These are phyloP conservation scores for Gracilaria caudata DNA, from an alignment of 23 red algal species.

Conservation along the genomic window DNA sequence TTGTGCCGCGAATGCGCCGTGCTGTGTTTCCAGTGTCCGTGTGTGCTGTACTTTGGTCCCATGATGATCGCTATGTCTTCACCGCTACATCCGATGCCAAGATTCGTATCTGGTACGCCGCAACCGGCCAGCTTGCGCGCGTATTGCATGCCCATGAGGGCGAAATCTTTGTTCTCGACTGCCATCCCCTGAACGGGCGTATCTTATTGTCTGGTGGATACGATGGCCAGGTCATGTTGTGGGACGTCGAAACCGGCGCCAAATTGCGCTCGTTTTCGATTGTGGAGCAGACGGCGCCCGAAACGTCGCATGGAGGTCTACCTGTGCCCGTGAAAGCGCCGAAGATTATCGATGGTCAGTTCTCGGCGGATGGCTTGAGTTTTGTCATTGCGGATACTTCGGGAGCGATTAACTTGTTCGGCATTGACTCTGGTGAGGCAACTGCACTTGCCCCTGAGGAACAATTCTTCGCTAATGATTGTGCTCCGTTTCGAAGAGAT, in stretches of 20 bases:
- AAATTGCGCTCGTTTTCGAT: slow-evolving; percentile 59
- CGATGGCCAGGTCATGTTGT: slow-evolving; percentile 68
- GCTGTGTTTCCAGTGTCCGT: slow-evolving; percentile 61
- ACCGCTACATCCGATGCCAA: slow-evolving; percentile 77
- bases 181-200: slow-evolving; percentile 75
- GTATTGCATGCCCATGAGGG: slow-evolving; percentile 64
- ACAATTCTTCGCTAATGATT: slow-evolving; percentile 86
- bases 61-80: slow-evolving; percentile 70
- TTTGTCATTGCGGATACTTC: slow-evolving; percentile 82
- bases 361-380: slow-evolving; percentile 68
- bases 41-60: slow-evolving; percentile 74
- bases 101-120: slow-evolving; percentile 82
- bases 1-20: slow-evolving; percentile 72
- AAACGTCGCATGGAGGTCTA: not conserved
- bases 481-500: slow-evolving; percentile 47
- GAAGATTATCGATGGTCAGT: slow-evolving; percentile 77
- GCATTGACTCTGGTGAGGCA: slow-evolving; percentile 52
- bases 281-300: slow-evolving; percentile 1
- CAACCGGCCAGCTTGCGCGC: slow-evolving; percentile 51
- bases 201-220: slow-evolving; percentile 80
- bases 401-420: slow-evolving; percentile 74
- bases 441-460: slow-evolving; percentile 80
- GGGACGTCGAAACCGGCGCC: slow-evolving; percentile 85
- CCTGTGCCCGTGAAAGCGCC: slow-evolving; percentile 40
- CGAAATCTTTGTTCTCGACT: slow-evolving; percentile 77